Percentiles rank a stretch among this genome's conserved stretches.
phyloP scores from a whole-genome alignment of 208 protist genomes.

The Blechomonas ayalai region DNA sequence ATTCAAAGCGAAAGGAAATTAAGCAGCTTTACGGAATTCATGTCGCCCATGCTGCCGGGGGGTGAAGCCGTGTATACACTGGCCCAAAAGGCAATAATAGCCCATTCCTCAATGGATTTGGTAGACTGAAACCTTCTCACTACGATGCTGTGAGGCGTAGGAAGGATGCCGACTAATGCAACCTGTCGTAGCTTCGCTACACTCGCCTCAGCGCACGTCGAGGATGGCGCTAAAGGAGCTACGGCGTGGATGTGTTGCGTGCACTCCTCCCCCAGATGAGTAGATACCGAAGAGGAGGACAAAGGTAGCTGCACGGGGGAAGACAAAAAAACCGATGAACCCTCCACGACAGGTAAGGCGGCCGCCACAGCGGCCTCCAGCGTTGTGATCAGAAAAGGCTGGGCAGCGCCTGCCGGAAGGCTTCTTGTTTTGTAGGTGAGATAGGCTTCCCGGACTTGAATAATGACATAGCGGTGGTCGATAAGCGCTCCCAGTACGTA shows the following conservation, averaged over 20 bases:
- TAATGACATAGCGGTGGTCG: slow-evolving; percentile 39
- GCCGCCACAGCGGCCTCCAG: slow-evolving; percentile 43
- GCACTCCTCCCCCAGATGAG: no score
- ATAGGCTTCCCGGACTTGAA: slow-evolving; percentile 28
- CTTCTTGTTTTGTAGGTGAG: slow-evolving; percentile 7
- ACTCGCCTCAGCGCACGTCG: no score
- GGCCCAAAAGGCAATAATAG: slow-evolving; percentile 65
- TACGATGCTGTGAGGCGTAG: slow-evolving; percentile 72
- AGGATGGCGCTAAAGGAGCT: no score
- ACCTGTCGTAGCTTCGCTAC: slow-evolving; percentile 21
- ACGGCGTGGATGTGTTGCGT: no score
- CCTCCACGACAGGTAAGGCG: slow-evolving; percentile 18
- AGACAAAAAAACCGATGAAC: no score
- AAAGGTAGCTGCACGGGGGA: no score
- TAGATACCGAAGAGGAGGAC: no score
- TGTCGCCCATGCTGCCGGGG: slow-evolving; percentile 44
- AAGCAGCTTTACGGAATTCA: slow-evolving; percentile 55
- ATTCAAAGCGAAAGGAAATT: slow-evolving; percentile 19
- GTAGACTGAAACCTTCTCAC: slow-evolving; percentile 58
- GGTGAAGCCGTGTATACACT: slow-evolving; percentile 49
- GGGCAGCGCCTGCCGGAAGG: slow-evolving; percentile 8
- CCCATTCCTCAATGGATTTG: slow-evolving; percentile 62
- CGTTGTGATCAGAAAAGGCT: slow-evolving; percentile 59
- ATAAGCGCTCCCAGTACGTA: slow-evolving; percentile 49
- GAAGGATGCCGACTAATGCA: slow-evolving; percentile 77